Evolutionary conservation across 805 yeast genomes (phyloP), one percentile per base, ranked within the genome.

Genomic region (Tanozyma kutaoensis): DNA sequence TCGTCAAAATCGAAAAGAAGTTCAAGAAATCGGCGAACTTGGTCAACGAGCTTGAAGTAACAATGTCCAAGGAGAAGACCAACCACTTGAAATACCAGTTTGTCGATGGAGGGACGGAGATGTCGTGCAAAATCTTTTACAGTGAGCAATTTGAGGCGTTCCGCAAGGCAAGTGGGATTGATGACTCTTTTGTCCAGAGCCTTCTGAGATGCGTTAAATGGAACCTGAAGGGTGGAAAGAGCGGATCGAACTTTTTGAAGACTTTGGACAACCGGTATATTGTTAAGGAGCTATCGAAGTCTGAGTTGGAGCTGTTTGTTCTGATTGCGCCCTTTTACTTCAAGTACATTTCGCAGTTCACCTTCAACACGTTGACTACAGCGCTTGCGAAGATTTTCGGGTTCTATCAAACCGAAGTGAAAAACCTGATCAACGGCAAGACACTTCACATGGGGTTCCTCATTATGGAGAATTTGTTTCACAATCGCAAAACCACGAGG

Each of bases 121-220:
- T 91, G 38, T 79, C 95, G 4, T 91, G 99, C 54, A 88, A 88
- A 50, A 78, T 93, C 5, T 91, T 88, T 47, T 91, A 78, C 58
- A 80, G 95, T 5, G 97, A 88, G 42, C 97, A 91, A 46, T 91
- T 91, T 55, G 96, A 88, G 45, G 96, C 97, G 0, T 75, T 91
- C 40, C 61, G 98, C 30, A 65, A 72, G 31, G 76, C 80, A 17
- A 88, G 96, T 58, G 85, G 82, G 1, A 71, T 75, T 30, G 72
- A 72, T 31, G 76, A 69, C 4, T 68, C 67, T 38, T 91, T 76
- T 38, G 72, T 91, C 22, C 95, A 85, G 46, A 85, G 96, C 50
- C 64, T 93, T 25, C 76, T 95, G 4, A 57, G 98, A 34, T 91
- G 99, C 54, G 72, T 85, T 10, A 81, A 85, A 44, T 93, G 97